Base-by-base conservation (phyloP, 768 basidiomycete genomes). In the Calocybe gangraenosa region DNA sequence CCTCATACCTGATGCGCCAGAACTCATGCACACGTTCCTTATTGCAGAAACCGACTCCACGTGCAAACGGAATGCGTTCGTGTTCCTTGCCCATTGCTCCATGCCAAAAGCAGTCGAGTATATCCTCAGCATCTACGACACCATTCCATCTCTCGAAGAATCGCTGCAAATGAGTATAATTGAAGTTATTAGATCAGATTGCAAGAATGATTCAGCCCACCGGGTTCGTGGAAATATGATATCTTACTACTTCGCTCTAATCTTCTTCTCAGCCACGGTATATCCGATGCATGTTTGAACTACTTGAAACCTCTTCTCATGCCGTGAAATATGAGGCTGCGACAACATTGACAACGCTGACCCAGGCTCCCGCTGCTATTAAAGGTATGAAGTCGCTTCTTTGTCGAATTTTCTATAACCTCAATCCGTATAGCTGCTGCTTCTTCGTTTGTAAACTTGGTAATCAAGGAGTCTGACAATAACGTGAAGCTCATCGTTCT, bases 311-410 rank as follows among this genome's bases (percentile, higher is more conserved):
- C 2, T 73, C 87, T 0, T 94, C 92, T 6, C 87, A 93, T 61
- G 89, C 92, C 3, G 95, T 97, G 48, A 96, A 95, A 63, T 98
- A 98, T 58, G 96, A 98, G 60, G 95, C 95, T 17, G 95, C 96
- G 1, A 92, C 87, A 3, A 95, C 92, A 2, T 76, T 98, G 33
- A 98, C 96, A 0, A 83, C 87, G 2, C 75, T 98, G 25, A 97
- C 95, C 0, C 92, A 95, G 65, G 95, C 95, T 64, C 85, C 93
- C 11, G 90, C 92, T 15, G 96, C 96, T 7, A 81, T 98, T 49
- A 98, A 97, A 76, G 92, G 92, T 91, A 28, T 18, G 66, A 42
- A 19, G 20, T 11, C 18, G 25, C 11, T 11, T 28, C 11, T 28
- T 28, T 6, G 5, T 28, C 11, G 6, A 11, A 28, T 5, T 6